These are phyloP conservation scores for Globisporangium sylvaticum DNA, from an alignment of 352 stramenopile genomes.

Conservation along the genomic window DNA sequence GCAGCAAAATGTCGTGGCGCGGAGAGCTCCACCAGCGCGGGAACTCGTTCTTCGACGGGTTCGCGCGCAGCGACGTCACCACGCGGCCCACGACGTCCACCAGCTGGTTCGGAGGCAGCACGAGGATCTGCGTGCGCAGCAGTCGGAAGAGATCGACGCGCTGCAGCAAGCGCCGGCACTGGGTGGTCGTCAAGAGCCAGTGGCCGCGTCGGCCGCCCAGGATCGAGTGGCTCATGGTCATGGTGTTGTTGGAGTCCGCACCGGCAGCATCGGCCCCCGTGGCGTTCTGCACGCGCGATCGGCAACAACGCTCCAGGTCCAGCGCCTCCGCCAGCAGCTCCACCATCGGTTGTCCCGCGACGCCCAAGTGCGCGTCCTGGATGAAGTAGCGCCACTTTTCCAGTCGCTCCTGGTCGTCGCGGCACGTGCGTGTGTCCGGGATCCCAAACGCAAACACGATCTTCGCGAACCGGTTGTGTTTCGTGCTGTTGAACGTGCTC, in stretches of 20 bases:
- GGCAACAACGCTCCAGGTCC: constrained; percentile 62
- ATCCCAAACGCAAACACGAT: constrained; percentile 76
- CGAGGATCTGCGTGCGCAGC: constrained; percentile 66
- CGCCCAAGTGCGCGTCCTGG: constrained; percentile 40
- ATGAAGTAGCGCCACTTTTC: constrained; percentile 86
- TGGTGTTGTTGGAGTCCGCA: not conserved
- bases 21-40: constrained; percentile 76
- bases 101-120: constrained; percentile 58
- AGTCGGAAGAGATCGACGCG: constrained; percentile 80
- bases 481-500: constrained; percentile 15
- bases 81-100: constrained; percentile 55
- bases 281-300: constrained; percentile 23
- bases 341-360: constrained; percentile 35
- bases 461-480: constrained; percentile 73
- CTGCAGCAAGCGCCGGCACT: constrained; percentile 60
- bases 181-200: constrained; percentile 54
- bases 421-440: constrained; percentile 60
- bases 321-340: constrained; percentile 50
- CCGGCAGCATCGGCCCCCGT: not conserved
- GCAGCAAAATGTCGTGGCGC: constrained; percentile 70
- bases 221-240: constrained; percentile 42
- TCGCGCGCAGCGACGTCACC: constrained; percentile 25
- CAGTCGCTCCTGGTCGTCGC: constrained; percentile 33
- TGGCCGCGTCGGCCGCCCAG: constrained; percentile 57
- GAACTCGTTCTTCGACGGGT: constrained; percentile 22